A percentile compares a stretch with the other conserved stretches of the same genome.
These are phyloP conservation scores for Oryza brachyantha DNA, from an alignment of 176 grass and related monocot genomes.

Conservation along the genomic window DNA sequence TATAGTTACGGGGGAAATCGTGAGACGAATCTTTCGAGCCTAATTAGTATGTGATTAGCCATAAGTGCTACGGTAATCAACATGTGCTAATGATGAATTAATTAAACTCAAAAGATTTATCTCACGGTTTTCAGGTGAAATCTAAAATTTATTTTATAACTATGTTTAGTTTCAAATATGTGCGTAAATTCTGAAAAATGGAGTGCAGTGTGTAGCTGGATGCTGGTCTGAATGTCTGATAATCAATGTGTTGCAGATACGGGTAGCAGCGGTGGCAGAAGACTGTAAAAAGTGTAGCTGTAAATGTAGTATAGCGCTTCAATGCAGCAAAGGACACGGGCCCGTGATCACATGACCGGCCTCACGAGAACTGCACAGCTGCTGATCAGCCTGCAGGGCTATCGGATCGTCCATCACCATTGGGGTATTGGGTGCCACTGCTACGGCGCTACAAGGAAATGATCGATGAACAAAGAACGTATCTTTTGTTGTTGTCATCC, in stretches of 20 bases:
- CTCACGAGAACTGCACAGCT: background rate
- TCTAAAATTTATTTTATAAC: too few relatives aligned
- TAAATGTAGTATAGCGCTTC: conserved; percentile 18
- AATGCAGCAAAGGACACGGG: conserved; percentile 32
- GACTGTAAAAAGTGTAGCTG: background rate
- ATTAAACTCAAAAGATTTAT: too few relatives aligned
- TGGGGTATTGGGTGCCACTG: background rate
- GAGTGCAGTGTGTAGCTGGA: background rate
- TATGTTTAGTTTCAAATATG: too few relatives aligned
- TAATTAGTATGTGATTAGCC: too few relatives aligned
- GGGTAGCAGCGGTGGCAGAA: background rate
- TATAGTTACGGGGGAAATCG: too few relatives aligned
- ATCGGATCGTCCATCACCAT: background rate
- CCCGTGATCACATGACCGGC: conserved; percentile 38
- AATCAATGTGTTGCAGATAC: conserved; percentile 10
- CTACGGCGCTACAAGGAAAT: too few relatives aligned
- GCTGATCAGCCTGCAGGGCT: background rate
- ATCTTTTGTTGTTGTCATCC: too few relatives aligned
- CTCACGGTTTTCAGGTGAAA: too few relatives aligned
- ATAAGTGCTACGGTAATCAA: too few relatives aligned
- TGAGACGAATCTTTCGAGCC: too few relatives aligned
- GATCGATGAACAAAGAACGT: too few relatives aligned
- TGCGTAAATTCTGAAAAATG: background rate
- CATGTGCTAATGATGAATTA: too few relatives aligned
- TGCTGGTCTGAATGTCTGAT: background rate